A percentile compares a stretch with the other conserved stretches of the same genome.
These are phyloP conservation scores for Pythium sp. DNA, from an alignment of 352 stramenopile species.

Conservation along the genomic window DNA sequence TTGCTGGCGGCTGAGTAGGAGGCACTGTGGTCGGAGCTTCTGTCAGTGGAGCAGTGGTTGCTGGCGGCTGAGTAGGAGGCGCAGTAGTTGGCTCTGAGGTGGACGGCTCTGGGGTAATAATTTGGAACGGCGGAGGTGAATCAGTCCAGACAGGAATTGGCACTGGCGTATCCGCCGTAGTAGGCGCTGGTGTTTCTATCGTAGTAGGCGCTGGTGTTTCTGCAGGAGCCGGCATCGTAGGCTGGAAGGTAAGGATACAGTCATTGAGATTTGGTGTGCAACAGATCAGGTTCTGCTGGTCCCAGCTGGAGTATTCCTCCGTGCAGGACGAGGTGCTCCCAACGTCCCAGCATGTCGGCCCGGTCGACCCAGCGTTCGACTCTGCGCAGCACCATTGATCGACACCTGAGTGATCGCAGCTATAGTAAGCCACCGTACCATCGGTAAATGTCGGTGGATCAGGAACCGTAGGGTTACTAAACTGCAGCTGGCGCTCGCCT, in stretches of 20 bases:
- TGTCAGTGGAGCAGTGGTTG: too few species aligned
- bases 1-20: too few species aligned
- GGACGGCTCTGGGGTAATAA: neutral
- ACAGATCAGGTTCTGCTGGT: conserved; percentile 52
- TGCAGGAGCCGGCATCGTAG: conserved; percentile 23
- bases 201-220: conserved; percentile 5
- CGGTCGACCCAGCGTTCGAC: conserved; percentile 25
- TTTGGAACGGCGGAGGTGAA: neutral
- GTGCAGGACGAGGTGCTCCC: conserved; percentile 18
- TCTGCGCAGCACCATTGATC: conserved; percentile 46
- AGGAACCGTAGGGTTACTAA: conserved; percentile 21
- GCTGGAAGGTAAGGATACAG: conserved; percentile 39
- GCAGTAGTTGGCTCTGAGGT: neutral
- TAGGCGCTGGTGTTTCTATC: neutral
- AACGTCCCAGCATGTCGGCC: conserved; percentile 39
- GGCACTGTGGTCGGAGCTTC: too few species aligned
- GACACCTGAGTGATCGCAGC: conserved; percentile 27
- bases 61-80: too few species aligned
- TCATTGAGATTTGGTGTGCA: conserved; percentile 28
- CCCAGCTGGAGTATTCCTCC: conserved; percentile 34
- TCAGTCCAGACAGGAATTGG: neutral
- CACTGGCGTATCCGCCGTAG: conserved; percentile 7
- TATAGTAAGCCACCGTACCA: conserved; percentile 36
- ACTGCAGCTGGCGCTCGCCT: conserved; percentile 34
- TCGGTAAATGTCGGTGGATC: conserved; percentile 26